A percentile compares a stretch with the other conserved stretches of the same genome.
Evolutionary conservation across 192 early-diverging fungal genomes (phyloP).

Genomic region (Mortierella alpina): DNA sequence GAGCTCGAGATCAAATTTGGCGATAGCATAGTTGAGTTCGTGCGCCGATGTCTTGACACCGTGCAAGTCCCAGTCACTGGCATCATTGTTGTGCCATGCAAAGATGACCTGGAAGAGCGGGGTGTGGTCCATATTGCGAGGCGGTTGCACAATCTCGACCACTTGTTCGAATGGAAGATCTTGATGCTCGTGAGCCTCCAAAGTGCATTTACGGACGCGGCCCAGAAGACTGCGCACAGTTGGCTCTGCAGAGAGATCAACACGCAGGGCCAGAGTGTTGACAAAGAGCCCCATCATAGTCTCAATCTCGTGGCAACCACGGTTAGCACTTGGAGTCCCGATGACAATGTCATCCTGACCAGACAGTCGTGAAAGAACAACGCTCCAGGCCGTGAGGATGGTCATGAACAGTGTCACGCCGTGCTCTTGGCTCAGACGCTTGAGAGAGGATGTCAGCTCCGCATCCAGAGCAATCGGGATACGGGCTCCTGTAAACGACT

Average conservation of each 20-base stretch:
- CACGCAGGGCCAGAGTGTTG: slow-evolving; percentile 6
- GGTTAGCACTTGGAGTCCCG: slow-evolving; percentile 10
- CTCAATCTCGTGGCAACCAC: neutral
- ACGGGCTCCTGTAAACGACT: neutral
- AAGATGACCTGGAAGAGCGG: slow-evolving; percentile 11
- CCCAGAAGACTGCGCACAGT: neutral
- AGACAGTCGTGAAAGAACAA: neutral
- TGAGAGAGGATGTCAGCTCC: neutral
- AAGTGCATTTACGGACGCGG: neutral
- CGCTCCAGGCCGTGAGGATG: slow-evolving; percentile 6
- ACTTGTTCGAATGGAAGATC: slow-evolving; percentile 14
- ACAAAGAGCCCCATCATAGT: slow-evolving; percentile 9
- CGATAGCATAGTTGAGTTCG: neutral
- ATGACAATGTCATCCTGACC: slow-evolving; percentile 13
- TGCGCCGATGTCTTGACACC: neutral
- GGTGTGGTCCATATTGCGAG: slow-evolving; percentile 5
- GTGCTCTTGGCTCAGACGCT: neutral
- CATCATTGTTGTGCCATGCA: slow-evolving; percentile 15
- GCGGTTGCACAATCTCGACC: slow-evolving; percentile 4
- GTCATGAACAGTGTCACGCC: slow-evolving; percentile 8
- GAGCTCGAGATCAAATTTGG: slow-evolving; percentile 2
- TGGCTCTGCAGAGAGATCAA: slow-evolving; percentile 4
- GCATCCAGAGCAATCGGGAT: neutral
- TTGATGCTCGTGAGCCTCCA: neutral
- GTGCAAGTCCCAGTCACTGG: neutral